phyloP scores from a whole-genome alignment of 805 yeast genomes.

The Schizosaccharomyces lindneri region DNA sequence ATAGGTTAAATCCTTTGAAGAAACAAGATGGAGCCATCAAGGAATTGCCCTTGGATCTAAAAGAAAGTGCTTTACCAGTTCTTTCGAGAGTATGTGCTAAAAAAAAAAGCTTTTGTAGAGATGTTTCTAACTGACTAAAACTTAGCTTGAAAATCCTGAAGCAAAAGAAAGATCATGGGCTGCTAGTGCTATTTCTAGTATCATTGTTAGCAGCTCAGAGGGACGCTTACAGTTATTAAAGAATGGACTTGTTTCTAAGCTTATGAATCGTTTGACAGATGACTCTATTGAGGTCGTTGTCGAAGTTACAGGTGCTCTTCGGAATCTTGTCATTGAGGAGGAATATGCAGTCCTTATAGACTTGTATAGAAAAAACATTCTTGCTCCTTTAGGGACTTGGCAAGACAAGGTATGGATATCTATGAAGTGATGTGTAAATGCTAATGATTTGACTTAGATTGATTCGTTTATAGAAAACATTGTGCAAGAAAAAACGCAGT shows the following conservation, averaged over 20 bases:
- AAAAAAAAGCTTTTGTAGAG: no score
- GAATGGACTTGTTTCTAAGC: conserved; percentile 22
- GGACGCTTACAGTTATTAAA: conserved; percentile 41
- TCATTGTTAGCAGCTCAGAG: conserved; percentile 41
- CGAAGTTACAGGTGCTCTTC: conserved; percentile 55
- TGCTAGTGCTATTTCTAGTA: conserved; percentile 35
- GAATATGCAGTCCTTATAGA: conserved; percentile 60
- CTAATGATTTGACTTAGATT: not conserved
- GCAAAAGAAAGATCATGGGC: conserved; percentile 62
- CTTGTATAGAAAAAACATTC: conserved; percentile 55
- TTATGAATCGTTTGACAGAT: conserved; percentile 43
- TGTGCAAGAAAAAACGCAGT: not conserved
- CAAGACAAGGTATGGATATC: not conserved
- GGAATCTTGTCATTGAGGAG: conserved; percentile 63
- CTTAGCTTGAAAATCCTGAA: conserved; percentile 24
- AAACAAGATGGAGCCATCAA: not conserved
- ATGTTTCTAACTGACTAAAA: no score
- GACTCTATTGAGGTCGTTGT: conserved; percentile 49
- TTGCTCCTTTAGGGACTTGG: conserved; percentile 22
- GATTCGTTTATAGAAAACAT: conserved; percentile 5
- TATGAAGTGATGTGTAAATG: not conserved
- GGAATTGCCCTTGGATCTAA: conserved; percentile 19
- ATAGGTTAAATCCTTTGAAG: not conserved
- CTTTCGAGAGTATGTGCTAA: conserved; percentile 21
- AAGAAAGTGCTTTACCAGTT: conserved; percentile 41